Percentiles rank a stretch among this genome's conserved stretches.
Conservation (phyloP, 257 asterid genomes). For the Gentiana dahurica region DNA sequence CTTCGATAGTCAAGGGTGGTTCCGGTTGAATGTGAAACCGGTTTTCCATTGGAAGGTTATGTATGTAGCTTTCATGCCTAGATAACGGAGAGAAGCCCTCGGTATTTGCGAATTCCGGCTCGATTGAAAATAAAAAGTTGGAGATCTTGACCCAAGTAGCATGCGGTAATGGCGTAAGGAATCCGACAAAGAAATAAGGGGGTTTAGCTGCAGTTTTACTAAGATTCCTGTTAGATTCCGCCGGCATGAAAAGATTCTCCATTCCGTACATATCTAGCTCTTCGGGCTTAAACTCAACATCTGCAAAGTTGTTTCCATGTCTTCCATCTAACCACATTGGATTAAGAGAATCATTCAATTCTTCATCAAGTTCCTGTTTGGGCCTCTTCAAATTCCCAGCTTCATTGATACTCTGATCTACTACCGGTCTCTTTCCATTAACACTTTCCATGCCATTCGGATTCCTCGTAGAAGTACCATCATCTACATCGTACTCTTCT, state of each 20-base stretch:
- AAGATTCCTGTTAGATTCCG: slow-evolving; percentile 38
- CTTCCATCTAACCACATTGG: slow-evolving; percentile 30
- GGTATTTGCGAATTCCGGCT: slow-evolving; percentile 59
- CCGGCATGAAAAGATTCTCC: slow-evolving; percentile 29
- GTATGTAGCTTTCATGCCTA: slow-evolving; percentile 76
- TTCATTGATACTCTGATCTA: slow-evolving; percentile 31
- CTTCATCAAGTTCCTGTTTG: slow-evolving; percentile 44
- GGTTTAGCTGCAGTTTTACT: slow-evolving; percentile 41
- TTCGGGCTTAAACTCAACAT: slow-evolving; percentile 14
- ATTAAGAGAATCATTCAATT: slow-evolving; percentile 20
- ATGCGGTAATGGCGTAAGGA: slow-evolving; percentile 32
- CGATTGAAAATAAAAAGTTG: slow-evolving; percentile 54
- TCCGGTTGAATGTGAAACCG: slow-evolving; percentile 53
- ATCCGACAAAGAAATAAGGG: slow-evolving; percentile 79
- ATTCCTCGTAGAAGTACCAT: slow-evolving; percentile 21
- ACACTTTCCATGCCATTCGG: slow-evolving; percentile 36
- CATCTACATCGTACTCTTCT: slow-evolving; percentile 37
- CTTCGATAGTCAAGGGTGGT: slow-evolving; percentile 61
- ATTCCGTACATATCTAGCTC: slow-evolving; percentile 27
- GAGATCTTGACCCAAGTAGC: slow-evolving; percentile 69
- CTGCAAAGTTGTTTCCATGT: slow-evolving; percentile 19
- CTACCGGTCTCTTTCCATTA: slow-evolving; percentile 61
- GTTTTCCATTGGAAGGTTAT: slow-evolving; percentile 64
- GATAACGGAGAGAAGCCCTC: slow-evolving; percentile 51
- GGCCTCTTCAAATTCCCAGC: slow-evolving; percentile 33